These are phyloP conservation scores for Boletellus sp. DNA, from an alignment of 1,284 basidiomycete genomes.

Conservation along the genomic window DNA sequence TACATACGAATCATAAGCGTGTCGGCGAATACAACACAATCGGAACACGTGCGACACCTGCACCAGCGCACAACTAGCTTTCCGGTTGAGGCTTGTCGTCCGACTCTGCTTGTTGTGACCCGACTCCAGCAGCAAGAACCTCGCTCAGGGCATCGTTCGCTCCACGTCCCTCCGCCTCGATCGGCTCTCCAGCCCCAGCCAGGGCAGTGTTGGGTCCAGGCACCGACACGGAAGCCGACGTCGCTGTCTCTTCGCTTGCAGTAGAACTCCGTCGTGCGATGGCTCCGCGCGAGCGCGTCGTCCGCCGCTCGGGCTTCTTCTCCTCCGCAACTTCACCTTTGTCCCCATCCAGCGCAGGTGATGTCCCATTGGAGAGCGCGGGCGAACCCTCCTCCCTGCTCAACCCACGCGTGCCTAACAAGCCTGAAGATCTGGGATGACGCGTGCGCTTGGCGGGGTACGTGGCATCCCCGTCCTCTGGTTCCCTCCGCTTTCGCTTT, in stretches of 20 bases:
- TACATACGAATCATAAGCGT: constrained; percentile 17
- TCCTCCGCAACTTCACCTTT: constrained; percentile 24
- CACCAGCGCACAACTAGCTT: constrained; percentile 3
- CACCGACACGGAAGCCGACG: constrained; percentile 31
- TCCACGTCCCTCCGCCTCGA: constrained; percentile 16
- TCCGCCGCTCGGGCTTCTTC: constrained; percentile 41
- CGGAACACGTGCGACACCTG: constrained; percentile 7
- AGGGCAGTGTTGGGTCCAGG: constrained; percentile 20
- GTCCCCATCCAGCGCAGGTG: constrained; percentile 20
- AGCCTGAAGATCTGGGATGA: constrained; percentile 38
- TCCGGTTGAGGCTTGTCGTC: constrained; percentile 1
- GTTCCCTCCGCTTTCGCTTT: constrained; percentile 58
- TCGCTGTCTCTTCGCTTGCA: constrained; percentile 38
- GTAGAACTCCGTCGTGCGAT: constrained; percentile 39
- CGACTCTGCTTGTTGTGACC: constrained; percentile 4
- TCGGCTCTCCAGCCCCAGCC: constrained; percentile 13
- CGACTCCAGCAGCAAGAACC: not conserved
- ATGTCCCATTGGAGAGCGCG: constrained; percentile 26
- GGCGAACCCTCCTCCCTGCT: constrained; percentile 30
- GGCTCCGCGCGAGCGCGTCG: constrained; percentile 43
- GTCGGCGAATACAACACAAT: constrained; percentile 3
- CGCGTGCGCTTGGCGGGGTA: constrained; percentile 70
- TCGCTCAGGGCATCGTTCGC: constrained; percentile 6
- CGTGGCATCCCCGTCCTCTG: constrained; percentile 59
- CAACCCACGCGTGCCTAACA: constrained; percentile 12